These are phyloP conservation scores for Ampelomyces quisqualis DNA, from an alignment of 2,329 filamentous ascomycete species.

Conservation along the genomic window DNA sequence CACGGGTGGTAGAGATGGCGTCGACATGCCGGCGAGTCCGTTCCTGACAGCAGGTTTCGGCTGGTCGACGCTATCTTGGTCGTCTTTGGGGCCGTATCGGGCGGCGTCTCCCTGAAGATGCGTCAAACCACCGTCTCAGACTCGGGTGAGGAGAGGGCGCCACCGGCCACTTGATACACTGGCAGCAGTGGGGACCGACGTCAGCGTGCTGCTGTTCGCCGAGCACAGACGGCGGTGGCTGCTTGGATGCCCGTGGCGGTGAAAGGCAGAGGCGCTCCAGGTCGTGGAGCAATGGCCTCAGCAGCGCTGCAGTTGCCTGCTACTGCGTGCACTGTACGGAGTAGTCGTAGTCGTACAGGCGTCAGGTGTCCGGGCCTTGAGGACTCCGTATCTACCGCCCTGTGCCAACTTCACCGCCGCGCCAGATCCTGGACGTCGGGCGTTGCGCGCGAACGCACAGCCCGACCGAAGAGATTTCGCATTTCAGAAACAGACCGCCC, in stretches of 20 bases:
- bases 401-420: slow-evolving; percentile 29
- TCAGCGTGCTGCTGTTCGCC: slow-evolving; percentile 22
- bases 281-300: slow-evolving; percentile 3
- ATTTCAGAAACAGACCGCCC: slow-evolving; percentile 26
- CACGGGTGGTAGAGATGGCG: too few species aligned
- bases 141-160: slow-evolving; percentile 21
- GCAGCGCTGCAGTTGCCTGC: too few species aligned
- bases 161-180: slow-evolving; percentile 16
- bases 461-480: slow-evolving; percentile 41
- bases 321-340: too few species aligned
- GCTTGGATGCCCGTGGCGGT: slow-evolving; percentile 20
- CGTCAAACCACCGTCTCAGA: slow-evolving; percentile 22
- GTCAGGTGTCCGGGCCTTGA: too few species aligned
- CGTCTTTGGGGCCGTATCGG: slow-evolving; percentile 12
- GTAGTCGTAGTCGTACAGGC: too few species aligned
- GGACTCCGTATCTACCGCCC: too few species aligned
- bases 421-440: slow-evolving; percentile 26
- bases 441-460: slow-evolving; percentile 10
- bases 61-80: slow-evolving; percentile 7
- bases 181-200: slow-evolving; percentile 19
- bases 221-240: slow-evolving; percentile 7
- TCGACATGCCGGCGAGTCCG: too few species aligned
- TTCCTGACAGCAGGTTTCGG: slow-evolving; percentile 1
- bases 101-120: slow-evolving; percentile 18
- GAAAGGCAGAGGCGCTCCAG: slow-evolving; percentile 16